Conservation (phyloP, 805 yeast species). For the Schizosaccharomyces cryophilus region DNA sequence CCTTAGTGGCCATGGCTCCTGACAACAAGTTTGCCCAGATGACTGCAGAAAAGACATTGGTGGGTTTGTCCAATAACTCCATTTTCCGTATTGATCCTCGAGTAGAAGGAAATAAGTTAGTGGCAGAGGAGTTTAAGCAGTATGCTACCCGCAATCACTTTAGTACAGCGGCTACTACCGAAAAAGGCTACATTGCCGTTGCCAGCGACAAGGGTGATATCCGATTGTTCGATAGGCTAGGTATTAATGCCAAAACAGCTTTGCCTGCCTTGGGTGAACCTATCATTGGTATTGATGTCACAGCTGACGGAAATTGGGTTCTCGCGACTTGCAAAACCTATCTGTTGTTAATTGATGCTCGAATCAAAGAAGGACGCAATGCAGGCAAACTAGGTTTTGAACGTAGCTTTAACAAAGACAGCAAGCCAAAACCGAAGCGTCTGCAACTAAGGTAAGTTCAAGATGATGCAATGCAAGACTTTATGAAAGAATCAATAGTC, state of each 20-base stretch:
- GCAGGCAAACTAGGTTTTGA: constrained; percentile 38
- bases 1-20: constrained; percentile 39
- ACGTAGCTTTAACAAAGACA: constrained; percentile 35
- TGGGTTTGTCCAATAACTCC: constrained; percentile 42
- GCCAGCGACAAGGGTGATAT: constrained; percentile 57
- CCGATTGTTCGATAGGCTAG: constrained; percentile 45
- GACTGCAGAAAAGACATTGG: constrained; percentile 46
- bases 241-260: constrained; percentile 50
- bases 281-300: constrained; percentile 38
- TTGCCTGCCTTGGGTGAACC: constrained; percentile 68
- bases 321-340: constrained; percentile 58
- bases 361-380: constrained; percentile 35
- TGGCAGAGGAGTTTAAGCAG: constrained; percentile 26
- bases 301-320: constrained; percentile 61
- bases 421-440: constrained; percentile 44
- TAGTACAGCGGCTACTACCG: constrained; percentile 44
- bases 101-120: constrained; percentile 31
- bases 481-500: background rate
- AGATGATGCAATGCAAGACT: too few relatives aligned
- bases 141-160: constrained; percentile 34
- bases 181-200: constrained; percentile 47
- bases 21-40: constrained; percentile 49
- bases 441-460: constrained; percentile 21
- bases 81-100: constrained; percentile 68
- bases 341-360: constrained; percentile 42